A percentile compares a stretch with the other conserved stretches of the same genome.
phyloP scores from a whole-genome alignment of 202 grass and related monocot species.

The Bolboschoenoplectus hybrid region DNA sequence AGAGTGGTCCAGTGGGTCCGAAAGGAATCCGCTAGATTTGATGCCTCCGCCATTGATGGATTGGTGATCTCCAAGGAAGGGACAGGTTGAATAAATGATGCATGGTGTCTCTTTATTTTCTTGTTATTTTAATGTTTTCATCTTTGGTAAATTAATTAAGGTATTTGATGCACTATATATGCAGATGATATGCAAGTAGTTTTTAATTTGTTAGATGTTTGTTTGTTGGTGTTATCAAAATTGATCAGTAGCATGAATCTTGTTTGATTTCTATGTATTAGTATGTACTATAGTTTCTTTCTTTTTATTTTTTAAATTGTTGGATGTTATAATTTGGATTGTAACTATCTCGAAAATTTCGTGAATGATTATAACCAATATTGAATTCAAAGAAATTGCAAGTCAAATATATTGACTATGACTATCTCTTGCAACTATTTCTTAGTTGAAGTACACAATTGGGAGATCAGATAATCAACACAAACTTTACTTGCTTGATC shows the following conservation, averaged over 20 bases:
- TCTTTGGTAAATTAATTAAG: background rate
- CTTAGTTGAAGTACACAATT: background rate
- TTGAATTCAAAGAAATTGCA: background rate
- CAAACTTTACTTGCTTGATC: no score
- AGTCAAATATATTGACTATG: background rate
- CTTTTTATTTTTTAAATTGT: background rate
- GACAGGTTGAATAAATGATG: constrained; percentile 26
- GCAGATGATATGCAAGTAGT: background rate
- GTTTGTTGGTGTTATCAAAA: no score
- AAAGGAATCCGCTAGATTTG: constrained; percentile 44
- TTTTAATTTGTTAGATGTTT: background rate
- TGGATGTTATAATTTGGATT: background rate
- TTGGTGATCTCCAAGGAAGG: constrained; percentile 31
- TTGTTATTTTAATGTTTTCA: background rate
- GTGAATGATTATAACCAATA: background rate
- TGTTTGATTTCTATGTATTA: background rate
- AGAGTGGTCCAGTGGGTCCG: constrained; percentile 43
- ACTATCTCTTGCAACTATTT: no score
- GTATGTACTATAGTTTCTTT: background rate
- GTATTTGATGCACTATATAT: background rate
- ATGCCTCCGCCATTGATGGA: constrained; percentile 33
- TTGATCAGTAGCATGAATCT: background rate
- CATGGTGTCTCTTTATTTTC: background rate
- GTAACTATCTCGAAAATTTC: background rate
- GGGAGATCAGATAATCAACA: background rate